Percentiles rank a stretch among this genome's conserved stretches.
Conservation (phyloP, 306 rosid species). For the Lablab purpureus region DNA sequence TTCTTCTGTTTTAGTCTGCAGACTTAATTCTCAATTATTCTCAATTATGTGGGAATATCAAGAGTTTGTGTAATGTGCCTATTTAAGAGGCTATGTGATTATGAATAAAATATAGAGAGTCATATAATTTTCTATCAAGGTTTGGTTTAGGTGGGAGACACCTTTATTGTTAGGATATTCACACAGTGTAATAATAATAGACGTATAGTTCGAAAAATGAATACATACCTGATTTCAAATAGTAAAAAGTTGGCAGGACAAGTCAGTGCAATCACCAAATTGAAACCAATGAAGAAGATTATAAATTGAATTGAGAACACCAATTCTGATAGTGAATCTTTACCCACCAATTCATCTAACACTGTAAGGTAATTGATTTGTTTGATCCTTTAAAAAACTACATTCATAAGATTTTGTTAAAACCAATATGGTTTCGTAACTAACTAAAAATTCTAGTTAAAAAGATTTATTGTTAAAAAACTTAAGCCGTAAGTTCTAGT, state of each 20-base stretch:
- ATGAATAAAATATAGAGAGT: too few species aligned
- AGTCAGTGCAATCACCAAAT: not conserved
- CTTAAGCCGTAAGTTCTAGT: not conserved
- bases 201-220: not conserved
- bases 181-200: not conserved
- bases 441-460: not conserved
- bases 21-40: too few species aligned
- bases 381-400: not conserved
- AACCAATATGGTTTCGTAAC: not conserved
- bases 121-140: too few species aligned
- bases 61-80: too few species aligned
- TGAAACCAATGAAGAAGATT: not conserved
- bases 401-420: not conserved
- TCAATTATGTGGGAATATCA: too few species aligned
- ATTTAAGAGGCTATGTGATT: too few species aligned
- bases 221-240: not conserved
- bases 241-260: not conserved
- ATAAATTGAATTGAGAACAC: not conserved
- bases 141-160: not conserved
- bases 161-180: not conserved
- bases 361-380: not conserved
- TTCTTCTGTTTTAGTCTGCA: too few species aligned
- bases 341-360: not conserved
- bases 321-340: not conserved
- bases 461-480: not conserved